These are phyloP conservation scores for Tetrapisispora phaffii DNA, from an alignment of 805 yeast genomes.

Conservation along the genomic window DNA sequence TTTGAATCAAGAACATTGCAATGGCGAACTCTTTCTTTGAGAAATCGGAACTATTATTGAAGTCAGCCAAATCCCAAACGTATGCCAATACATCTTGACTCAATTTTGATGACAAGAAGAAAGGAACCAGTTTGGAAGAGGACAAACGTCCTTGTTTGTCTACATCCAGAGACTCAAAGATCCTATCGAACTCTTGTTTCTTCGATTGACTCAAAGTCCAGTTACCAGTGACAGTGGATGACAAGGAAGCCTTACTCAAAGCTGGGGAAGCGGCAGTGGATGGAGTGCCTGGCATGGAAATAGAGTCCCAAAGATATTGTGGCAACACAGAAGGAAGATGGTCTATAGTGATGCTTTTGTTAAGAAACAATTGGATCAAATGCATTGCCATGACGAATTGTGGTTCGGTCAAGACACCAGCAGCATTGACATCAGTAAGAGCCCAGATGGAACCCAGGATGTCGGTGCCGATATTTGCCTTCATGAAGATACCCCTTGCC, in stretches of 20 bases:
- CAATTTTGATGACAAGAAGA: conserved; percentile 77
- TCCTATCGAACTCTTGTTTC: conserved; percentile 62
- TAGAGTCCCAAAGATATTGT: conserved; percentile 31
- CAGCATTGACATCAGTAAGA: conserved; percentile 63
- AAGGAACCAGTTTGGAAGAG: conserved; percentile 76
- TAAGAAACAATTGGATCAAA: conserved; percentile 58
- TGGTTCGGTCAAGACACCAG: conserved; percentile 60
- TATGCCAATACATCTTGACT: conserved; percentile 75
- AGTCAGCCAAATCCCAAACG: conserved; percentile 90
- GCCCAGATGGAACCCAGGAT: conserved; percentile 82
- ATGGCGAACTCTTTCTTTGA: conserved; percentile 75
- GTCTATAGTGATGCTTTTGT: conserved; percentile 52
- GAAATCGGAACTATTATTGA: conserved; percentile 73
- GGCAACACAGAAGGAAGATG: conserved; percentile 47
- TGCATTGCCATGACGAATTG: conserved; percentile 93
- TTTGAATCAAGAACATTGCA: conserved; percentile 87
- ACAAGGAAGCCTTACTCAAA: neutral
- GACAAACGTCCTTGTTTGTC: conserved; percentile 48
- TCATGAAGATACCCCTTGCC: conserved; percentile 78
- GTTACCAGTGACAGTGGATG: conserved; percentile 22
- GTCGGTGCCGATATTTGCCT: conserved; percentile 73
- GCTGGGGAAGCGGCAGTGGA: neutral
- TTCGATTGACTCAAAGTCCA: conserved; percentile 64
- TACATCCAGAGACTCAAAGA: conserved; percentile 70
- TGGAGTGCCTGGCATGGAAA: conserved; percentile 6